A percentile compares a stretch with the other conserved stretches of the same genome.
These are phyloP conservation scores for Fusarium pininemorale DNA, from an alignment of 2,329 filamentous ascomycete genomes.

Conservation along the genomic window DNA sequence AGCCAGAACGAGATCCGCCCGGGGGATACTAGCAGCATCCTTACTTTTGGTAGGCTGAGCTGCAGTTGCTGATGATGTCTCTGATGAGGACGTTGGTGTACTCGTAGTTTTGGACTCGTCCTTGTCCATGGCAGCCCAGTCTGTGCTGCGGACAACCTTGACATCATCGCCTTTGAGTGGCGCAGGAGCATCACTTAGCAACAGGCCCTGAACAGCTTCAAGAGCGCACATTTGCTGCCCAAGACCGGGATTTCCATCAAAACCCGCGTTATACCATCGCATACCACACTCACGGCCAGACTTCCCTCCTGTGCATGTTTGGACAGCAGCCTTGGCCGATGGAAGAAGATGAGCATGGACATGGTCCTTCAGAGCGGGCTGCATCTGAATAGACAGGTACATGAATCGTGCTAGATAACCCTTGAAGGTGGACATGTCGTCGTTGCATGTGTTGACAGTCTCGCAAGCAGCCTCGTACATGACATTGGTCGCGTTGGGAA, in stretches of 20 bases:
- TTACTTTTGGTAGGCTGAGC: constrained; percentile 29
- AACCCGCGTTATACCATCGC: constrained; percentile 68
- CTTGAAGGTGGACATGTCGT: constrained; percentile 75
- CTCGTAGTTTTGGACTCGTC: constrained; percentile 24
- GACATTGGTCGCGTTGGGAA: constrained; percentile 62
- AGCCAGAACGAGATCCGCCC: constrained; percentile 27
- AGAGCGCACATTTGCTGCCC: constrained; percentile 73
- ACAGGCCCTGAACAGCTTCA: constrained; percentile 68
- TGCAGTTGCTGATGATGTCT: constrained; percentile 8
- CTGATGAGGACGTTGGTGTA: constrained; percentile 15
- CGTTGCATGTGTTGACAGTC: constrained; percentile 62
- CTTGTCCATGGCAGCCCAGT: constrained; percentile 30
- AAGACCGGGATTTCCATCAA: constrained; percentile 63
- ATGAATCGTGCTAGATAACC: constrained; percentile 72
- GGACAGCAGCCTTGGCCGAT: constrained; percentile 64
- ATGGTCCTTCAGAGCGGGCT: constrained; percentile 60
- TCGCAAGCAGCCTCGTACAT: constrained; percentile 77
- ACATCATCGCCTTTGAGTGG: constrained; percentile 61
- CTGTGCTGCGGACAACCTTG: constrained; percentile 51
- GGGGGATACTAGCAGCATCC: constrained; percentile 28
- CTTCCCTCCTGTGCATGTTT: constrained; percentile 64
- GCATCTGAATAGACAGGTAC: constrained; percentile 65
- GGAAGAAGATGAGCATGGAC: constrained; percentile 60
- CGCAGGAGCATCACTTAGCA: constrained; percentile 54
- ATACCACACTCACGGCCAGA: constrained; percentile 66